A percentile compares a stretch with the other conserved stretches of the same genome.
Evolutionary conservation across 1,139 yeast genomes (phyloP).

Genomic region (Kluyveromyces sp.): DNA sequence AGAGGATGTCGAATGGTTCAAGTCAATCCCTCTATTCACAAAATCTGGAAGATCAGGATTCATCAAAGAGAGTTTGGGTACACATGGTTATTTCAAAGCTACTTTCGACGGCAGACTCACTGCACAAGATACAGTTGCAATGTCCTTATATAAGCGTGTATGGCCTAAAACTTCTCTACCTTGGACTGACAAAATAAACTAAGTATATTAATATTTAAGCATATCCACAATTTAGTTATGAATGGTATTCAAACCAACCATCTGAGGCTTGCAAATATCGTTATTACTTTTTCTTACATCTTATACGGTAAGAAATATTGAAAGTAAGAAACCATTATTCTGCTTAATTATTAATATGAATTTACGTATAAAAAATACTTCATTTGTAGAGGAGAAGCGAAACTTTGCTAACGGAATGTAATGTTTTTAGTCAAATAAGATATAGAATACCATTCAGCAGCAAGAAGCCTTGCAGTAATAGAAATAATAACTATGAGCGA

Average conservation of each 20-base stretch:
- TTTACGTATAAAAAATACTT: too few species aligned
- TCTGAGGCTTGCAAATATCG: too few species aligned
- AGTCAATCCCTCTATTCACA: slow-evolving; percentile 87
- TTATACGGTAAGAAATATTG: too few species aligned
- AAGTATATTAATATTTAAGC: not conserved
- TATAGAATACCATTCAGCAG: not conserved
- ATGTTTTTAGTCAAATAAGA: not conserved
- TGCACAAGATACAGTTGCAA: slow-evolving; percentile 88
- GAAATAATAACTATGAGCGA: slow-evolving; percentile 2
- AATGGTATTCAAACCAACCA: not conserved
- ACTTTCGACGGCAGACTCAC: slow-evolving; percentile 85
- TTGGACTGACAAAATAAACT: slow-evolving; percentile 18
- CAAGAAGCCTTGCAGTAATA: too few species aligned
- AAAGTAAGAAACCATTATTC: too few species aligned
- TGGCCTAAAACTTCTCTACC: slow-evolving; percentile 58
- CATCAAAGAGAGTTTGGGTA: slow-evolving; percentile 91
- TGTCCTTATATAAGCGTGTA: slow-evolving; percentile 87
- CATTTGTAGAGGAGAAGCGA: too few species aligned
- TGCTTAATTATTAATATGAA: too few species aligned
- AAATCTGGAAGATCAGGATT: slow-evolving; percentile 89
- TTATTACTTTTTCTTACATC: too few species aligned
- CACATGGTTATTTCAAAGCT: slow-evolving; percentile 97
- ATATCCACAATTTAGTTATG: not conserved
- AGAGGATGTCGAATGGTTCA: slow-evolving; percentile 84
- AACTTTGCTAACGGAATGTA: too few species aligned